Percentiles rank a stretch among this genome's conserved stretches.
These are phyloP conservation scores for Trametes maxima DNA, from an alignment of 768 basidiomycete genomes.

Conservation along the genomic window DNA sequence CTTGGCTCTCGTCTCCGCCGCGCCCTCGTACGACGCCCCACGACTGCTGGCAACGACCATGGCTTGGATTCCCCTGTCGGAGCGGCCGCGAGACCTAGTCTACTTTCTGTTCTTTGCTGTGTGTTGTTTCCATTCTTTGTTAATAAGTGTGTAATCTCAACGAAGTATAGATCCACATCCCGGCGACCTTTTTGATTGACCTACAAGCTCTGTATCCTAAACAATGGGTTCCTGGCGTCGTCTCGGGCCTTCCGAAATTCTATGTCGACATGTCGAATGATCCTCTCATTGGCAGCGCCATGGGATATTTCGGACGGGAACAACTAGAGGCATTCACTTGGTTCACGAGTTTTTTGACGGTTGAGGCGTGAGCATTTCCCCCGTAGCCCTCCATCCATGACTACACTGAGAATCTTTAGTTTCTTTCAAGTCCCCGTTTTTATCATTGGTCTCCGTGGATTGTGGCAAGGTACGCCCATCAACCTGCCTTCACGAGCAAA, in stretches of 20 bases:
- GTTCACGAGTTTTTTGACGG: slow-evolving; percentile 64
- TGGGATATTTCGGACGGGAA: slow-evolving; percentile 42
- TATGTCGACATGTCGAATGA: slow-evolving; percentile 66
- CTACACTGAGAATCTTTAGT: slow-evolving; percentile 33
- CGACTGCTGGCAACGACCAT: neutral
- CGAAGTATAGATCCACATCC: slow-evolving; percentile 57
- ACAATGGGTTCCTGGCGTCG: slow-evolving; percentile 47
- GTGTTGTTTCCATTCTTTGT: neutral
- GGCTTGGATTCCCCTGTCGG: slow-evolving; percentile 43
- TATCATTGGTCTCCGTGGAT: slow-evolving; percentile 61
- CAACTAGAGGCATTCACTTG: slow-evolving; percentile 44
- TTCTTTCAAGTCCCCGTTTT: slow-evolving; percentile 80
- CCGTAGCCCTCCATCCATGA: neutral
- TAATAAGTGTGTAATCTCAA: slow-evolving; percentile 22
- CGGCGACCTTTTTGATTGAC: slow-evolving; percentile 71
- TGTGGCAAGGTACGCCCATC: slow-evolving; percentile 52
- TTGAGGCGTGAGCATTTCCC: slow-evolving; percentile 56
- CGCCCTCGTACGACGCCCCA: no score
- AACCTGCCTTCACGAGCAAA: neutral
- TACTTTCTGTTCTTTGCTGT: slow-evolving; percentile 77
- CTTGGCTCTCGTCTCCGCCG: no score
- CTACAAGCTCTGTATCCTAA: slow-evolving; percentile 66
- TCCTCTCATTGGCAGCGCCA: slow-evolving; percentile 59
- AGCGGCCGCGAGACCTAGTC: slow-evolving; percentile 64
- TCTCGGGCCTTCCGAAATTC: slow-evolving; percentile 47